Percentiles rank a stretch among this genome's conserved stretches.
Evolutionary conservation across 108 stramenopile genomes (phyloP).

Genomic region (Aureococcus anophagefferens): DNA sequence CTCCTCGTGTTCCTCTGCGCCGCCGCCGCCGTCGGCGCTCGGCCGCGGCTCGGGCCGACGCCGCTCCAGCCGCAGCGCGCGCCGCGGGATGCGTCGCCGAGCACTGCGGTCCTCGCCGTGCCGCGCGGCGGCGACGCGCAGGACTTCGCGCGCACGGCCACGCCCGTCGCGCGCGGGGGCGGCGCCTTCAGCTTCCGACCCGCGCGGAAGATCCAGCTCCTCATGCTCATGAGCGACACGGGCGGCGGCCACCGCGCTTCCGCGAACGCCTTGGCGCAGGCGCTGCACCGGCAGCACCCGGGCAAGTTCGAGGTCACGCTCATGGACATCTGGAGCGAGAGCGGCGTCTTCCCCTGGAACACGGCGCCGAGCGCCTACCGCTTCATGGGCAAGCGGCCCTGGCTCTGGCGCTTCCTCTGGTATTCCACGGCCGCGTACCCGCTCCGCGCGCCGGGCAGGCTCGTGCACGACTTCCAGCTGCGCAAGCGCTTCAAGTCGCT

Average conservation of each 20-base stretch:
- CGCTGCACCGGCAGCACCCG: conserved; percentile 25
- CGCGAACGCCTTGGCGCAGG: conserved; percentile 71
- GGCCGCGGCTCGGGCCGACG: no score
- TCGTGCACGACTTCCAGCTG: neutral
- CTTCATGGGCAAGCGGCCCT: conserved; percentile 36
- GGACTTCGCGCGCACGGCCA: no score
- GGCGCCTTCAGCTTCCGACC: no score
- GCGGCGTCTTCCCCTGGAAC: conserved; percentile 31
- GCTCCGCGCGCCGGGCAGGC: neutral
- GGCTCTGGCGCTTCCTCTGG: conserved; percentile 31
- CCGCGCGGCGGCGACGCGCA: no score
- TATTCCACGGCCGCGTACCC: conserved; percentile 30
- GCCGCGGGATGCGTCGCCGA: no score
- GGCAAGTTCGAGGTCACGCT: conserved; percentile 26
- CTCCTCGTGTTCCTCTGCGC: no score
- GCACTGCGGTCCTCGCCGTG: no score
- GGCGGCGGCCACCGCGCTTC: conserved; percentile 93
- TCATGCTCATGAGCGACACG: conserved; percentile 88
- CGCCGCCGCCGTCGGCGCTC: no score
- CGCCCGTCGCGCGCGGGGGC: no score
- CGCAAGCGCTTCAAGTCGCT: neutral
- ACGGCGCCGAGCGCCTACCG: conserved; percentile 27
- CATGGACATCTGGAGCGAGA: conserved; percentile 34
- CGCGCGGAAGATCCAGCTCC: conserved; percentile 22
- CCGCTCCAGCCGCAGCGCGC: no score